A percentile compares a stretch with the other conserved stretches of the same genome.
phyloP scores from a whole-genome alignment of 2,329 filamentous ascomycete species.

The Cryphonectria carpinicola region DNA sequence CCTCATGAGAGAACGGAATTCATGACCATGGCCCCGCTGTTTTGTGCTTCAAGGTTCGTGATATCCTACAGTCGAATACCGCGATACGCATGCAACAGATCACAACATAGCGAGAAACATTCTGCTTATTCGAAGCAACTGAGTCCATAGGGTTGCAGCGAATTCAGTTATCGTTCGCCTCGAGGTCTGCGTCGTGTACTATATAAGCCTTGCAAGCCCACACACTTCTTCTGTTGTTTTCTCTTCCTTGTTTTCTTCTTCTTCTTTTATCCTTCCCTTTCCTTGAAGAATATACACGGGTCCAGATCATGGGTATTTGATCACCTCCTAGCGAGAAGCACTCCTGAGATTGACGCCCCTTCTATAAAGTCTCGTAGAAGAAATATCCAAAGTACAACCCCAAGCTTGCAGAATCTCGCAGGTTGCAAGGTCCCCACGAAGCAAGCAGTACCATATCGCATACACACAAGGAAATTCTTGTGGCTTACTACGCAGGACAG shows the following conservation, averaged over 20 bases:
- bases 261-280: no score
- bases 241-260: no score
- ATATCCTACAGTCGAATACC: background rate
- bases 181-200: background rate
- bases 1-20: background rate
- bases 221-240: background rate
- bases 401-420: constrained; percentile 19
- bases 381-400: no score
- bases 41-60: background rate
- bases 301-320: background rate
- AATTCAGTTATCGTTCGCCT: background rate
- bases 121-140: background rate
- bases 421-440: constrained; percentile 12
- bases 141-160: background rate
- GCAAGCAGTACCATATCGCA: constrained; percentile 3
- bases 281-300: background rate
- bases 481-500: background rate
- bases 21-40: background rate
- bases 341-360: background rate
- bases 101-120: background rate
- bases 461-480: background rate
- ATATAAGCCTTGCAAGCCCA: background rate
- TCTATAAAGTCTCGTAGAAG: no score
- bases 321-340: background rate
- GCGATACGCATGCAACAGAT: background rate